Conservation (phyloP, 306 rosid species). For the Acacia acuminata region DNA sequence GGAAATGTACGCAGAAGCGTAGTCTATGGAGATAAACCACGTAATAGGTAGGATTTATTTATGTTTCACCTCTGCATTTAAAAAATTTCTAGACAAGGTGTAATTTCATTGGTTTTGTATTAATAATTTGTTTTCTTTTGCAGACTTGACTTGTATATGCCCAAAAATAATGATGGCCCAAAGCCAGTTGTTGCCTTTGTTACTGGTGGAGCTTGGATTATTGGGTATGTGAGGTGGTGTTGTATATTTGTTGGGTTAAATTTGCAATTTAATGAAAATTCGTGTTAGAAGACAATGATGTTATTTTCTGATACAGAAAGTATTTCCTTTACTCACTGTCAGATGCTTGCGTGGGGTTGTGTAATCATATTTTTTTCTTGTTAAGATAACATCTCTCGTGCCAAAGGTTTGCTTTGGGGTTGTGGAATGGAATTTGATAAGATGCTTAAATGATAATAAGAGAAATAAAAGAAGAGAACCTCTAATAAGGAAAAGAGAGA, state of each 20-base stretch:
- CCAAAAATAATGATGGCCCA: slow-evolving; percentile 57
- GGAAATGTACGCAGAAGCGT: slow-evolving; percentile 69
- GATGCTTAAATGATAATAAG: too few species aligned
- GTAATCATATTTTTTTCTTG: background rate
- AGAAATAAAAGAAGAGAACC: too few species aligned
- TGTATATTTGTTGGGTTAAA: slow-evolving; percentile 12
- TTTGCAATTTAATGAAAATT: slow-evolving; percentile 1
- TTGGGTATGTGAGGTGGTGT: slow-evolving; percentile 63
- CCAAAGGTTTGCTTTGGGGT: background rate
- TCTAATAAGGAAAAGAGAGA: too few species aligned
- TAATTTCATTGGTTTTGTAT: slow-evolving; percentile 27
- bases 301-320: background rate
- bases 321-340: slow-evolving; percentile 14
- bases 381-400: background rate
- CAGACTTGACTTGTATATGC: slow-evolving; percentile 90
- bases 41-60: slow-evolving; percentile 64
- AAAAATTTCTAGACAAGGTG: background rate
- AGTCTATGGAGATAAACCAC: slow-evolving; percentile 87
- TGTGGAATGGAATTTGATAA: background rate
- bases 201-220: slow-evolving; percentile 98
- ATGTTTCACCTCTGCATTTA: background rate
- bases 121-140: slow-evolving; percentile 33
- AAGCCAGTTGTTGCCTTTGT: slow-evolving; percentile 91
- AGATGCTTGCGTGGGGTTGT: slow-evolving; percentile 19
- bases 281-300: background rate